Base-by-base conservation (phyloP, 2,329 filamentous ascomycete species). In the Coniochaeta hoffmannii region DNA sequence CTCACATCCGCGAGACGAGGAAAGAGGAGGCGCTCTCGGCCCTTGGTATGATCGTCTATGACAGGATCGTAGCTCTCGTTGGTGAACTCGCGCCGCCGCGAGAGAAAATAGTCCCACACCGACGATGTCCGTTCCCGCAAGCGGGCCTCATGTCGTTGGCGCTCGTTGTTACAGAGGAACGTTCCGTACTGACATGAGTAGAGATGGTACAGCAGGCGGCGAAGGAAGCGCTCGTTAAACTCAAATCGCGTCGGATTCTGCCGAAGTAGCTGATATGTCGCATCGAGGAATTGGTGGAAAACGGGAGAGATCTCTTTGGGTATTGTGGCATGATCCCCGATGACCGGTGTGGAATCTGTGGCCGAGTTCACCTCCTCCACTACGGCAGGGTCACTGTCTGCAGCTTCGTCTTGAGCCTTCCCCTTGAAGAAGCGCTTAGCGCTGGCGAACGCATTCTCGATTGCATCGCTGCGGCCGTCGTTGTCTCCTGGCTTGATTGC, bases 151-250 rank as follows among this genome's bases (percentile, higher is more conserved):
- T 83, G 75, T 3, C 94, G 86, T 64, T 96, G 89, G 65, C 91
- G 94, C 69, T 99, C 94, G 55, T 85, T 95, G 72, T 99, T 97
- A 71, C 89, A 96, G 5, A 99, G 78, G 68, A 99, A 99, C 0
- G 93, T 97, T 49, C 94, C 94, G 60, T 97, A 99, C 68, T 99
- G 94, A 62, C 92, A 96, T 0, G 93, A 93, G 67, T 97, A 93
- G 1, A 96, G 80, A 68, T 99, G 94, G 67, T 97, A 99, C 1
- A 97, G 77, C 3, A 99, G 76, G 19, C 94, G 85, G 26, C 90
- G 82, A 7, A 99, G 75, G 69, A 99, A 97, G 4, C 93, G 85
- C 68, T 97, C 94, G 62, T 96, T 97, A 72, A 91, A 99, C 69
- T 99, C 93, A 66, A 99, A 99, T 0, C 92, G 87, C 7, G 84